Base-by-base conservation (phyloP, 495 filamentous ascomycete species). In the Halenospora varia region DNA sequence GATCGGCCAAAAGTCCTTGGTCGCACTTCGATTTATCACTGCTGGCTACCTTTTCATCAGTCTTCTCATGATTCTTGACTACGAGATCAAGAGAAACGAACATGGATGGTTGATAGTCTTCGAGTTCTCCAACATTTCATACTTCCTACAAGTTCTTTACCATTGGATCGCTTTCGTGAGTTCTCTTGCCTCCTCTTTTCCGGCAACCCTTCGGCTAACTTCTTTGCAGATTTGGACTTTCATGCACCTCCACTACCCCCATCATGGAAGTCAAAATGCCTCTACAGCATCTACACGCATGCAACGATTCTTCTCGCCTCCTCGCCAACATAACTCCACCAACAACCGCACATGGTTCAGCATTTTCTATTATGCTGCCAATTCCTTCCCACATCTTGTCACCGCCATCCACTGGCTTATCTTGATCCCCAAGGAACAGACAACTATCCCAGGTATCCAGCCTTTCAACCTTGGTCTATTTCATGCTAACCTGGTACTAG, bases 371-470 rank as follows among this genome's bases (percentile, higher is more conserved):
- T 73, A 70, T 3, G 63, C 69, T 25, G 68, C 68, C 11, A 70
- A 73, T 52, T 70, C 76, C 3, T 75, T 75, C 52, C 64, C 70
- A 20, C 67, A 75, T 47, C 70, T 80, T 61, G 75, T 77, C 47
- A 68, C 71, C 2, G 39, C 74, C 47, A 66, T 77, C 10, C 79
- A 77, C 64, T 83, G 77, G 78, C 52, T 65, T 19, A 50, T 76
- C 20, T 54, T 70, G 17, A 44, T 62, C 23, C 70, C 65, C 52
- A 59, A 53, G 1, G 45, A 58, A 15, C 52, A 62, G 59, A 22
- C 59, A 22, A 53, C 42, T 1, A 52, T 53, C 39, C 40, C 45
- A 40, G 24, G 64, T 66, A 49, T 19, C 61, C 44, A 42, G 8
- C 20, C 19, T 13, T 42, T 19, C 10, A 10, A 24, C 26, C 20